These are phyloP conservation scores for Curvularia hawaiiensis DNA, from an alignment of 2,329 filamentous ascomycete species.

Conservation along the genomic window DNA sequence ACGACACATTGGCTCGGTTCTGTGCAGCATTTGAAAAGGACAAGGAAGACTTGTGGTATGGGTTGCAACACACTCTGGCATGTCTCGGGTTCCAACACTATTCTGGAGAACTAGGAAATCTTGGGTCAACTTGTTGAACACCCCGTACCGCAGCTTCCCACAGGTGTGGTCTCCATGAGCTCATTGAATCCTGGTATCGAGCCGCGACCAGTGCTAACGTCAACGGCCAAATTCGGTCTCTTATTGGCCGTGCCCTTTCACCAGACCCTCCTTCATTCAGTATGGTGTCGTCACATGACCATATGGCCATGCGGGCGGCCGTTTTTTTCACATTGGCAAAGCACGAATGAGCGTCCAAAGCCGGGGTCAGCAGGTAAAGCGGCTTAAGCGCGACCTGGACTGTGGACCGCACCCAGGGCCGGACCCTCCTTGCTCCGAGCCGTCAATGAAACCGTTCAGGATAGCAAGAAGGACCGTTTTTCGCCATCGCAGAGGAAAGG, in stretches of 20 bases:
- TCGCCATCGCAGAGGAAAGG: slow-evolving; percentile 10
- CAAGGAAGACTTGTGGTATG: not conserved
- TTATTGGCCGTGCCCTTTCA: slow-evolving; percentile 34
- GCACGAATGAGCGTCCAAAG: slow-evolving; percentile 39
- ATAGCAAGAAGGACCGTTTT: slow-evolving; percentile 20
- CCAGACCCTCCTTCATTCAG: slow-evolving; percentile 22
- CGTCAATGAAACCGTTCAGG: slow-evolving; percentile 33
- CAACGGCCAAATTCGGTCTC: slow-evolving; percentile 11
- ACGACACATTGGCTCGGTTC: not conserved
- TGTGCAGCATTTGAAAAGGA: not conserved
- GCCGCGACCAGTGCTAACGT: slow-evolving; percentile 30
- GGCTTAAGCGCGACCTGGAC: slow-evolving; percentile 39
- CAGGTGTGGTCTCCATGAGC: slow-evolving; percentile 4
- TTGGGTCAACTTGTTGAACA: slow-evolving; percentile 4
- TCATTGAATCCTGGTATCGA: slow-evolving; percentile 33
- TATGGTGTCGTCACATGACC: slow-evolving; percentile 39
- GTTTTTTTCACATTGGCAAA: slow-evolving; percentile 29
- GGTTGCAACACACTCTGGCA: not conserved
- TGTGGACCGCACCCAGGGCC: slow-evolving; percentile 30
- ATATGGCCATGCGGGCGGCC: slow-evolving; percentile 33
- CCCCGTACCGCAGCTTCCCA: slow-evolving; percentile 2
- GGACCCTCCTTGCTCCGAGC: slow-evolving; percentile 25
- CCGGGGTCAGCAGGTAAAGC: slow-evolving; percentile 31
- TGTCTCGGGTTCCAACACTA: not conserved
- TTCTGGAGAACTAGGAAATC: not conserved